Percentiles rank a stretch among this genome's conserved stretches.
These are phyloP conservation scores for Codiaeum variegatum DNA, from an alignment of 441 rosid genomes.

Conservation along the genomic window DNA sequence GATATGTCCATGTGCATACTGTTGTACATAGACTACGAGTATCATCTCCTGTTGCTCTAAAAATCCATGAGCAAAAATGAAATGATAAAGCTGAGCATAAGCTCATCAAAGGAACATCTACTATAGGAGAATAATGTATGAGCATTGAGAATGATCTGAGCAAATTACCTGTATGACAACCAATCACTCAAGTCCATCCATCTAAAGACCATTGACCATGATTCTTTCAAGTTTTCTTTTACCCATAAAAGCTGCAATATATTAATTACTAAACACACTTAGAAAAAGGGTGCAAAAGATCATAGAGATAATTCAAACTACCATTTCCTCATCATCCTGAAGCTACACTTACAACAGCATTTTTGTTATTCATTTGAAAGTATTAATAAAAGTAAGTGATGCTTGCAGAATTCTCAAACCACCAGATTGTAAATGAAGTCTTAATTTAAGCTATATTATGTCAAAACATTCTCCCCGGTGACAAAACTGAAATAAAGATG, in stretches of 20 bases:
- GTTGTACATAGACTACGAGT: slow-evolving; percentile 93
- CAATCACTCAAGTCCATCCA: slow-evolving; percentile 99
- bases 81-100: slow-evolving; percentile 16
- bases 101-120: slow-evolving; percentile 10
- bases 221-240: slow-evolving; percentile 84
- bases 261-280: slow-evolving; percentile 10
- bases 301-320: background rate
- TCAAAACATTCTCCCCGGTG: background rate
- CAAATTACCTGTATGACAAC: slow-evolving; percentile 69
- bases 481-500: too few relatives aligned
- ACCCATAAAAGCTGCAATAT: slow-evolving; percentile 87
- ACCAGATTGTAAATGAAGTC: background rate
- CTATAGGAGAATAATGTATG: background rate
- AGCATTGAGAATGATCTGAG: slow-evolving; percentile 8
- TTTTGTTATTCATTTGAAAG: background rate
- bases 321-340: background rate
- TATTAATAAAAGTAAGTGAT: background rate
- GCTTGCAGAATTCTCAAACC: background rate
- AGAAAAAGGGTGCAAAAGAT: background rate
- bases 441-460: too few relatives aligned
- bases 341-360: background rate
- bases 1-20: slow-evolving; percentile 97
- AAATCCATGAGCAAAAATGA: slow-evolving; percentile 10
- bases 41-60: slow-evolving; percentile 93
- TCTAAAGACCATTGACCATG: slow-evolving; percentile 90